A percentile compares a stretch with the other conserved stretches of the same genome.
These are phyloP conservation scores for Fusarium sp. DNA, from an alignment of 2,329 filamentous ascomycete species.

Conservation along the genomic window DNA sequence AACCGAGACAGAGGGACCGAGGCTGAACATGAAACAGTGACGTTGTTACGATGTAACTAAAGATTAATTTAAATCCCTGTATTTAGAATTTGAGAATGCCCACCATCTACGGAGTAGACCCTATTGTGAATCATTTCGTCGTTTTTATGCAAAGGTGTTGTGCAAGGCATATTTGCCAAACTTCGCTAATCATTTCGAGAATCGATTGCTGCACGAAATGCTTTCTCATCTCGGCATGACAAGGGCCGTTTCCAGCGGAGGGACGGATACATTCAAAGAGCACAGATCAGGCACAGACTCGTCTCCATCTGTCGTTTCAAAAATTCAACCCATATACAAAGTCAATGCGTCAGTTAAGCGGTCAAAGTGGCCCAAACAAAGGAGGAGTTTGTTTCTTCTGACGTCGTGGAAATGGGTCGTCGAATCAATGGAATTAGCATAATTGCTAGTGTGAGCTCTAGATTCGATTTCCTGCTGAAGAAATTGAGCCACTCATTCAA, in stretches of 20 bases:
- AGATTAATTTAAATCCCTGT: not conserved
- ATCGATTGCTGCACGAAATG: slow-evolving; percentile 2
- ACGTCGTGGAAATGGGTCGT: not conserved
- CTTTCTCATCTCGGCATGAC: slow-evolving; percentile 19
- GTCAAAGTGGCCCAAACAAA: slow-evolving; percentile 23
- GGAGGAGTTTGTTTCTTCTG: slow-evolving; percentile 25
- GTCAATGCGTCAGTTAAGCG: slow-evolving; percentile 33
- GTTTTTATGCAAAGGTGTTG: not conserved
- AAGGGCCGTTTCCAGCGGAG: slow-evolving; percentile 17
- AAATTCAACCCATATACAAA: slow-evolving; percentile 23
- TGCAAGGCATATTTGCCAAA: not conserved
- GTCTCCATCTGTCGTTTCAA: slow-evolving; percentile 33
- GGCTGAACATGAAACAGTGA: slow-evolving; percentile 24
- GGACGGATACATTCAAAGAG: not conserved
- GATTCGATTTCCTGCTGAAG: not conserved
- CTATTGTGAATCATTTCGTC: not conserved
- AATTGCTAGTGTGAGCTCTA: not conserved
- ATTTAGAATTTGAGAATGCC: not conserved
- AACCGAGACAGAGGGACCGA: not conserved
- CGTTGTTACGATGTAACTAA: slow-evolving; percentile 10
- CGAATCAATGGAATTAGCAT: not conserved
- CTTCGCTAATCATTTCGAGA: not conserved
- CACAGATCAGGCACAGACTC: slow-evolving; percentile 20
- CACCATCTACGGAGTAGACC: not conserved
- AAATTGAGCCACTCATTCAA: not conserved